A percentile compares a stretch with the other conserved stretches of the same genome.
Evolutionary conservation across 768 basidiomycete species (phyloP).

Genomic region (Bullera alba): DNA sequence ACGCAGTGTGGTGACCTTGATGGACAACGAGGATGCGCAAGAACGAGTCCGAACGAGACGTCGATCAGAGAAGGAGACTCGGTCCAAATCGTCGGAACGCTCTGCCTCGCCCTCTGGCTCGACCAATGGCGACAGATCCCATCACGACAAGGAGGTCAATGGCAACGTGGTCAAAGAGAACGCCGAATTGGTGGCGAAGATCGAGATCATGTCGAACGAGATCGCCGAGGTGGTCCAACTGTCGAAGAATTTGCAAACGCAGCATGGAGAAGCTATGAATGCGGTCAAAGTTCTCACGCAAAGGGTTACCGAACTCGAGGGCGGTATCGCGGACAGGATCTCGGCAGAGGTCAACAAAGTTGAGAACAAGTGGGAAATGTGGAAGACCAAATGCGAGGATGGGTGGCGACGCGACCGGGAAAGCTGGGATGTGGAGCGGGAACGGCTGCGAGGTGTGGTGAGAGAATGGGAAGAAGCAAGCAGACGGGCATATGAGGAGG

Average conservation of each 20-base stretch:
- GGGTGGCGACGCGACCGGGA: slow-evolving; percentile 70
- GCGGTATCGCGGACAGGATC: slow-evolving; percentile 32
- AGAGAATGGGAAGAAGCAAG: slow-evolving; percentile 69
- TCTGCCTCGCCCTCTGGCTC: slow-evolving; percentile 73
- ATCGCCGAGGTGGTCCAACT: slow-evolving; percentile 69
- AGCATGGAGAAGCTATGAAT: slow-evolving; percentile 67
- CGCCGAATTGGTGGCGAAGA: slow-evolving; percentile 57
- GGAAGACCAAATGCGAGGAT: slow-evolving; percentile 72
- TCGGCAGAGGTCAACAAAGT: slow-evolving; percentile 36
- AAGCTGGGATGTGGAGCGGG: slow-evolving; percentile 75
- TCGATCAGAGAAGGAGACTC: slow-evolving; percentile 3
- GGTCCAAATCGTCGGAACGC: slow-evolving; percentile 51
- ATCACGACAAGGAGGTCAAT: not conserved
- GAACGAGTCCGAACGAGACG: slow-evolving; percentile 20
- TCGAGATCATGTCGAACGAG: slow-evolving; percentile 61
- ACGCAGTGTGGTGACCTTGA: slow-evolving; percentile 64
- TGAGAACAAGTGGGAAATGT: slow-evolving; percentile 52
- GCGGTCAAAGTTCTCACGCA: slow-evolving; percentile 43
- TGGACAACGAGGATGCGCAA: slow-evolving; percentile 43
- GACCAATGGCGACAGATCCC: slow-evolving; percentile 49
- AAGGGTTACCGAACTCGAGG: slow-evolving; percentile 37
- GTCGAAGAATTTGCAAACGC: slow-evolving; percentile 64
- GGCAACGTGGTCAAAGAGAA: slow-evolving; percentile 41
- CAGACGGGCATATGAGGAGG: slow-evolving; percentile 44
- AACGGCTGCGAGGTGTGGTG: slow-evolving; percentile 62